Base-by-base conservation (phyloP, 768 basidiomycete species). In the Sutorius australiensis region DNA sequence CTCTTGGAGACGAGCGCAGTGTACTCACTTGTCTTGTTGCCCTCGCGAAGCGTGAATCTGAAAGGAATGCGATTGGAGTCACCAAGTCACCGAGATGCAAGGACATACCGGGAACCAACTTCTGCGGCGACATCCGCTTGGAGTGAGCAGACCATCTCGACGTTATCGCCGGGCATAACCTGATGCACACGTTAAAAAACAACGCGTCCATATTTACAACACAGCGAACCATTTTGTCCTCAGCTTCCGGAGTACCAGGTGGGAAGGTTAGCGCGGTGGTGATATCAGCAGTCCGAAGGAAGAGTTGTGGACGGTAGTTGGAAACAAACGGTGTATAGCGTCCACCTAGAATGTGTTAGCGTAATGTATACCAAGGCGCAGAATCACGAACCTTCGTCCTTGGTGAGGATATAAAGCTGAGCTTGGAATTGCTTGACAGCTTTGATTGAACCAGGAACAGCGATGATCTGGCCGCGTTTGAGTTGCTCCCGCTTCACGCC, bases 151-250 rank as follows among this genome's bases (percentile, higher is more conserved):
- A 91, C 78, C 77, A 98, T 86, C 73, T 97, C 94, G 49, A 98
- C 86, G 64, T 95, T 95, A 75, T 98, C 95, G 56, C 95, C 95
- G 45, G 95, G 95, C 92, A 97, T 95, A 61, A 98, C 85, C 85
- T 89, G 61, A 41, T 55, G 31, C 28, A 24, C 43, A 49, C 48
- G 43, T 56, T 28, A 30, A 43, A 43, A 37, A 27, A 58, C 17
- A 8, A 40, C 13, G 14, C 2, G 48, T 50, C 10, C 39, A 0
- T 16, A 38, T 50, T 5, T 53, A 41, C 17, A 21, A 54, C 10
- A 28, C 27, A 27, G 63, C 73, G 24, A 44, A 86, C 92, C 87
- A 95, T 94, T 73, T 92, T 95, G 64, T 93, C 89, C 49, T 81
- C 80, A 16, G 89, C 82, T 60, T 88, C 86, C 19, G 81, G 72